Conservation (phyloP, 495 filamentous ascomycete species). For the Penicillium silybi region DNA sequence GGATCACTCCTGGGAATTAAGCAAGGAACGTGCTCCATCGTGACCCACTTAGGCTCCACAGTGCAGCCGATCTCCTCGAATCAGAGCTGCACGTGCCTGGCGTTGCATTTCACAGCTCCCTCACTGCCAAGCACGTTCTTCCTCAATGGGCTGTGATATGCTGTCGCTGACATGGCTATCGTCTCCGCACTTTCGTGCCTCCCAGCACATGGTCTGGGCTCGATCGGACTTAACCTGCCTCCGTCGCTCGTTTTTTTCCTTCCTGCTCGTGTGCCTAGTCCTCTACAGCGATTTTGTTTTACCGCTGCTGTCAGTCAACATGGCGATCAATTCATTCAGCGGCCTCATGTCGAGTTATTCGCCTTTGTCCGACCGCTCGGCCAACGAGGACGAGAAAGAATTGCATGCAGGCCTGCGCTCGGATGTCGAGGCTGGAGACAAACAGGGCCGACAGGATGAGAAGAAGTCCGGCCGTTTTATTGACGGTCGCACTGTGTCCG, state of each 20-base stretch:
- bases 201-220: neutral
- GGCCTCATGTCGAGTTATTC: slow-evolving; percentile 39
- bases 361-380: slow-evolving; percentile 30
- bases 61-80: slow-evolving; percentile 17
- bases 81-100: slow-evolving; percentile 37
- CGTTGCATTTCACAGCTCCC: slow-evolving; percentile 9
- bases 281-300: neutral
- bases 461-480: slow-evolving; percentile 21
- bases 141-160: slow-evolving; percentile 30
- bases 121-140: slow-evolving; percentile 34
- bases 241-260: neutral
- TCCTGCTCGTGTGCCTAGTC: neutral
- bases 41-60: neutral
- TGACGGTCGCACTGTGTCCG: slow-evolving; percentile 52
- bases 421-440: slow-evolving; percentile 20
- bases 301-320: slow-evolving; percentile 10
- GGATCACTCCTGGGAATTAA: slow-evolving; percentile 11
- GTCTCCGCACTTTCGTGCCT: slow-evolving; percentile 8
- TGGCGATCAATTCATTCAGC: slow-evolving; percentile 37
- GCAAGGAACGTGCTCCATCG: slow-evolving; percentile 10
- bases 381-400: slow-evolving; percentile 37
- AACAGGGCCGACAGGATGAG: slow-evolving; percentile 8
- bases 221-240: neutral
- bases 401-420: slow-evolving; percentile 16
- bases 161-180: neutral